These are phyloP conservation scores for Roridomyces roridus DNA, from an alignment of 768 basidiomycete genomes.

Conservation along the genomic window DNA sequence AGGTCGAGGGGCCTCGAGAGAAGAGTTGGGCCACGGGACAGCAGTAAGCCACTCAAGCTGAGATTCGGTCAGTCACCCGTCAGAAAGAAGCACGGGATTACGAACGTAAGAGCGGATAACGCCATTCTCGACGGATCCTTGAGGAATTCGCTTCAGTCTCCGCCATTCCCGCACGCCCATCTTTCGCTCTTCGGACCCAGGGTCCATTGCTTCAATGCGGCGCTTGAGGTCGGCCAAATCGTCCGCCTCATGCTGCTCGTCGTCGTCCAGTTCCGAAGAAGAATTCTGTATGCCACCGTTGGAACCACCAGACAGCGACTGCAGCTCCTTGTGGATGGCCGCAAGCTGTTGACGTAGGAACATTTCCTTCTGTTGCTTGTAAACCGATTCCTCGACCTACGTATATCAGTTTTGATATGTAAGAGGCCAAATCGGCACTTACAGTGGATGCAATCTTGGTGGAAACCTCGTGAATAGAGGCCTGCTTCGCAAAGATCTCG, in stretches of 20 bases:
- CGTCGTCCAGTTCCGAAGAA: constrained; percentile 70
- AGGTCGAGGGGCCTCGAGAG: constrained; percentile 15
- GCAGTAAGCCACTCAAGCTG: constrained; percentile 91
- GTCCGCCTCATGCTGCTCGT: constrained; percentile 82
- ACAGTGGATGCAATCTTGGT: constrained; percentile 70
- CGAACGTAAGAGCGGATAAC: constrained; percentile 85
- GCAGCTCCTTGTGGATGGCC: constrained; percentile 79
- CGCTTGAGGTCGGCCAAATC: constrained; percentile 75
- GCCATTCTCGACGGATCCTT: constrained; percentile 89
- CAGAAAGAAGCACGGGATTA: constrained; percentile 21
- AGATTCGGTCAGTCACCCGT: constrained; percentile 3
- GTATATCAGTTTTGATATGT: too few relatives aligned
- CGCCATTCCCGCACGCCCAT: constrained; percentile 85
- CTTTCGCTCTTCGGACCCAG: constrained; percentile 80
- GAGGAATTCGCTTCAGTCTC: constrained; percentile 85
- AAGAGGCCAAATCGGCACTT: too few relatives aligned
- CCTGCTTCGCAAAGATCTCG: constrained; percentile 74
- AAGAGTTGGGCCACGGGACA: constrained; percentile 79
- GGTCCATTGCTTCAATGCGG: constrained; percentile 76
- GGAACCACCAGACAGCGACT: constrained; percentile 28
- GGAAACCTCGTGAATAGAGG: constrained; percentile 81
- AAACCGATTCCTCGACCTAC: constrained; percentile 83
- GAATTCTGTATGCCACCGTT: constrained; percentile 28
- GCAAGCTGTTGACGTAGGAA: constrained; percentile 85
- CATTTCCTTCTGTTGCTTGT: constrained; percentile 87